Base-by-base conservation (phyloP, 371 early-diverging fungal species). In the Basidiobolus meristosporus region DNA sequence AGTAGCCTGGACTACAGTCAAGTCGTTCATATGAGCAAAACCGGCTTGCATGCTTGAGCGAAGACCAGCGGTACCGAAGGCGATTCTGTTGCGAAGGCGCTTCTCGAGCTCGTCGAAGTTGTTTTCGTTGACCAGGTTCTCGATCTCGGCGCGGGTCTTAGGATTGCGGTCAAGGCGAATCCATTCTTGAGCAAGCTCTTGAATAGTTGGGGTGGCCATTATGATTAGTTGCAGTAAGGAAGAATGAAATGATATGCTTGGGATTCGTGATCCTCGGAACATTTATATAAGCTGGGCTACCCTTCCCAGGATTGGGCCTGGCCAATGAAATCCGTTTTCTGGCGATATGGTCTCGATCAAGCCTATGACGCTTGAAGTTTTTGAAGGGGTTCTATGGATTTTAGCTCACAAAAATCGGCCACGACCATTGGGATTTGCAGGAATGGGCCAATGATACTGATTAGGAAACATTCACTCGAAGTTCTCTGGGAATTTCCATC, bases 1-100 rank as follows among this genome's bases (percentile, higher is more conserved):
- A 14, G 85, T 72, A 15, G 89, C 82, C 53, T 85, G 89, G 37
- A 85, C 70, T 16, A 95, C 91, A 0, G 92, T 92, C 48, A 93
- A 58, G 41, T 81, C 78, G 56, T 93, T 93, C 83, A 95, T 91
- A 41, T 90, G 60, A 10, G 87, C 62, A 61, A 87, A 93, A n/a
- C 96, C 96, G 40, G 89, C 86, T 46, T 86, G 85, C 95, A 92
- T 93, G 31, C 69, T 67, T 1, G 95, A 86, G 36, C 96, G 69
- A 22, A 95, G 59, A 74, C 75, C 87, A 18, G 91, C 84, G 14
- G 91, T 90, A 30, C 91, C 91, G 53, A 90, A 89, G 49, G 82
- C 77, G 46, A 90, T 77, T 33, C 75, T 74, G 30, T 68, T 46
- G 3, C 69, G 63, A n/a, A 90, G 65, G 15, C 76, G 68, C 29